phyloP scores from a whole-genome alignment of 2,329 filamentous ascomycete genomes.

The Cylindrodendrum hubeiense region DNA sequence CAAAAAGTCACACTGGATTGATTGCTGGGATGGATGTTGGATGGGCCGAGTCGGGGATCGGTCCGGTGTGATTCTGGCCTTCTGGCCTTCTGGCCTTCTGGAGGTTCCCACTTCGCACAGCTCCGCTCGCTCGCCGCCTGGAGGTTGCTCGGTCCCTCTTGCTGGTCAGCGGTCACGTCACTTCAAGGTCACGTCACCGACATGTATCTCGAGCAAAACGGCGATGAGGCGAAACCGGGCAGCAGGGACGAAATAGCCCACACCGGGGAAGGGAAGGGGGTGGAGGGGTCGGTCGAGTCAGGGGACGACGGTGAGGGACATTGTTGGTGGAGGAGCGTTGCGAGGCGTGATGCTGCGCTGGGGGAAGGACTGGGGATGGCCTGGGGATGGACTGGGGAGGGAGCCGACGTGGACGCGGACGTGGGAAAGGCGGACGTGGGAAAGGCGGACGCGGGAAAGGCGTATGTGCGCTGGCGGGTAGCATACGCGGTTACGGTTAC shows the following conservation, averaged over 20 bases:
- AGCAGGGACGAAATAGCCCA: background rate
- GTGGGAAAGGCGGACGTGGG: too few relatives aligned
- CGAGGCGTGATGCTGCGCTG: constrained; percentile 4
- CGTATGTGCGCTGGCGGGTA: constrained; percentile 13
- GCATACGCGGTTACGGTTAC: constrained; percentile 9
- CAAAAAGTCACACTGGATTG: constrained; percentile 7
- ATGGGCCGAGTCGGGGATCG: constrained; percentile 22
- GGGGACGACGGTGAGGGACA: constrained; percentile 21
- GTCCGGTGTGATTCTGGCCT: constrained; percentile 15
- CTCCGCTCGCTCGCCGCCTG: constrained; percentile 4
- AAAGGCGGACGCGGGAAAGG: background rate
- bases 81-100: too few relatives aligned
- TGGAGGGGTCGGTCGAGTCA: background rate
- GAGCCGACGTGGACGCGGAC: background rate
- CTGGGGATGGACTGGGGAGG: background rate
- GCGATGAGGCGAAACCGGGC: background rate
- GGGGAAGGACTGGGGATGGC: background rate
- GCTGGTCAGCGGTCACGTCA: constrained; percentile 11
- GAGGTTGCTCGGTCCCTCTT: constrained; percentile 16
- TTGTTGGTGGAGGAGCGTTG: constrained; percentile 15
- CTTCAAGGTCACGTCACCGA: constrained; percentile 13
- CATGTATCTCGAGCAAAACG: background rate
- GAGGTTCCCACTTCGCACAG: constrained; percentile 2
- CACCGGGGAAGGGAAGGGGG: constrained; percentile 3
- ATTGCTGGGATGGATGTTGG: constrained; percentile 5